phyloP scores from a whole-genome alignment of 129 eudicot genomes.

The Artemisia argyi region DNA sequence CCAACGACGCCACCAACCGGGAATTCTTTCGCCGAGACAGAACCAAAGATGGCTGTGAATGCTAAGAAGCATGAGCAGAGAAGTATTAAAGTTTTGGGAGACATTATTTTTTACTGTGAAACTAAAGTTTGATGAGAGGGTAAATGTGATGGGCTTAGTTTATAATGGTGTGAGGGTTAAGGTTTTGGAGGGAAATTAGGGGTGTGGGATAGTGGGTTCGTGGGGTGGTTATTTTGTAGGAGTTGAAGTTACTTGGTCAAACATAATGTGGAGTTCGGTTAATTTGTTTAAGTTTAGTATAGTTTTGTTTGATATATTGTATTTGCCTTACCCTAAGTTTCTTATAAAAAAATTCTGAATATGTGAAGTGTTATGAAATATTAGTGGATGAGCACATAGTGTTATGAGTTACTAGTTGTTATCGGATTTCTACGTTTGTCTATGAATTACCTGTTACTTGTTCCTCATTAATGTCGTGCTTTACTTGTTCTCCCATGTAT shows the following conservation, averaged over 20 bases:
- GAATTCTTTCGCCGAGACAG: constrained; percentile 32
- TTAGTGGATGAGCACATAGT: no score
- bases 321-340: no score
- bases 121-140: not conserved
- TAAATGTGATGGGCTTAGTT: constrained; percentile 5
- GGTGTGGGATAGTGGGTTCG: constrained; percentile 29
- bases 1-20: constrained; percentile 37
- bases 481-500: no score
- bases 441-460: no score
- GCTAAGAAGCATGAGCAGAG: constrained; percentile 8
- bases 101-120: constrained; percentile 4
- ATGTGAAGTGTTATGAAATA: no score
- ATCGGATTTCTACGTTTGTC: no score
- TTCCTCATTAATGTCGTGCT: no score
- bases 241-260: not conserved
- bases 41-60: not conserved
- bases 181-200: constrained; percentile 23
- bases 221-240: constrained; percentile 28
- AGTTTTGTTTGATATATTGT: no score
- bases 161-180: constrained; percentile 15
- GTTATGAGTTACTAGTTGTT: no score
- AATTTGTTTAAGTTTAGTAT: not conserved
- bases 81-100: not conserved
- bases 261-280: not conserved
- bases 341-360: no score